These are phyloP conservation scores for Cryptococcus sp. DNA, from an alignment of 1,284 basidiomycete genomes.

Conservation along the genomic window DNA sequence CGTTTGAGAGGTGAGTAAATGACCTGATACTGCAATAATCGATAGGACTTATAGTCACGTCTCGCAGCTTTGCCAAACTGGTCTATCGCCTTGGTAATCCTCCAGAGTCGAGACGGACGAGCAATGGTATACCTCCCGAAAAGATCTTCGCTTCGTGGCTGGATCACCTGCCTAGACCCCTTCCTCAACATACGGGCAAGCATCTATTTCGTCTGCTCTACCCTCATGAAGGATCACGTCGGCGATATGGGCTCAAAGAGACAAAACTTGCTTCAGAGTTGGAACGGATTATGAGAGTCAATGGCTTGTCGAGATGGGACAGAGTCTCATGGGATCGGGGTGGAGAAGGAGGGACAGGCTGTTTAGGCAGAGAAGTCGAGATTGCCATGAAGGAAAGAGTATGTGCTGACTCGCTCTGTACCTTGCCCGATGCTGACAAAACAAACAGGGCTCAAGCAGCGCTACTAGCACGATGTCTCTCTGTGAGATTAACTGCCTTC, in stretches of 20 bases:
- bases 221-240: constrained; percentile 69
- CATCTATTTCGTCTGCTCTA: constrained; percentile 71
- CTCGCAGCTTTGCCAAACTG: constrained; percentile 36
- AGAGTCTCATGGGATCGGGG: constrained; percentile 28
- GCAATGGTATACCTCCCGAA: constrained; percentile 8
- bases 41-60: neutral
- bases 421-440: neutral
- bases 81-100: constrained; percentile 42
- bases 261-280: constrained; percentile 62
- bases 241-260: constrained; percentile 76
- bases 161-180: constrained; percentile 28
- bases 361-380: constrained; percentile 68
- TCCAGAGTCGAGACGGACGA: constrained; percentile 14
- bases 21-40: neutral
- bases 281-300: constrained; percentile 57
- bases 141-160: constrained; percentile 47
- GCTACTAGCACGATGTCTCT: constrained; percentile 33
- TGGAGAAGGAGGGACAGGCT: constrained; percentile 59
- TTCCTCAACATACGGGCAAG: constrained; percentile 36
- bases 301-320: constrained; percentile 59
- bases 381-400: constrained; percentile 53
- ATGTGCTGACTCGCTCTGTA: constrained; percentile 2
- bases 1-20: constrained; percentile 33
- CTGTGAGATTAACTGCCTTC: constrained; percentile 62
- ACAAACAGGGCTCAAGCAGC: neutral